These are phyloP conservation scores for Karstenula rhodostoma DNA, from an alignment of 2,329 filamentous ascomycete species.

Conservation along the genomic window DNA sequence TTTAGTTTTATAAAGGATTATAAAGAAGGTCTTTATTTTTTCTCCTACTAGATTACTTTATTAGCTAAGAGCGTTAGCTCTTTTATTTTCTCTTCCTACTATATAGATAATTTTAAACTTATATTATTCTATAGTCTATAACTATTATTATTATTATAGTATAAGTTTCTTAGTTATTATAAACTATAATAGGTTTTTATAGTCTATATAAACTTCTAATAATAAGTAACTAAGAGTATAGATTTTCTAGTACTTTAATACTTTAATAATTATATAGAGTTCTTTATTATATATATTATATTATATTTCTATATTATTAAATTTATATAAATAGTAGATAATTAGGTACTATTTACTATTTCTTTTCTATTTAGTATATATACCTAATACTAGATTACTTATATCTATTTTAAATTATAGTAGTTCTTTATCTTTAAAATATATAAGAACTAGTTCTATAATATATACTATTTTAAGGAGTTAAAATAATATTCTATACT, in stretches of 20 bases:
- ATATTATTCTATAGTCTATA: background rate
- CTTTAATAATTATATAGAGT: slow-evolving; percentile 5
- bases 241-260: slow-evolving; percentile 12
- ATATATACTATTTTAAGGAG: background rate
- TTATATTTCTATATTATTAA: slow-evolving; percentile 1
- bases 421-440: background rate
- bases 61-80: background rate
- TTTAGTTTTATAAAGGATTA: background rate
- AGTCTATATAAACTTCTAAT: slow-evolving; percentile 5
- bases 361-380: background rate
- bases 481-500: background rate
- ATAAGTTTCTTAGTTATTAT: slow-evolving; percentile 10
- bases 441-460: slow-evolving; percentile 1
- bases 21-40: background rate
- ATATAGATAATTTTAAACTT: slow-evolving; percentile 4
- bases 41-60: slow-evolving; percentile 1
- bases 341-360: slow-evolving; percentile 13
- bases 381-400: background rate
- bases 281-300: slow-evolving; percentile 18
- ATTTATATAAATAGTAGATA: slow-evolving; percentile 13
- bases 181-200: slow-evolving; percentile 3
- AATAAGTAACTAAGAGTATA: slow-evolving; percentile 6
- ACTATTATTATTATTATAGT: slow-evolving; percentile 9
- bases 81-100: background rate
- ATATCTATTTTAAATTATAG: slow-evolving; percentile 7